Percentiles rank a stretch among this genome's conserved stretches.
phyloP scores from a whole-genome alignment of 371 early-diverging fungal species.

The Circinella minor region DNA sequence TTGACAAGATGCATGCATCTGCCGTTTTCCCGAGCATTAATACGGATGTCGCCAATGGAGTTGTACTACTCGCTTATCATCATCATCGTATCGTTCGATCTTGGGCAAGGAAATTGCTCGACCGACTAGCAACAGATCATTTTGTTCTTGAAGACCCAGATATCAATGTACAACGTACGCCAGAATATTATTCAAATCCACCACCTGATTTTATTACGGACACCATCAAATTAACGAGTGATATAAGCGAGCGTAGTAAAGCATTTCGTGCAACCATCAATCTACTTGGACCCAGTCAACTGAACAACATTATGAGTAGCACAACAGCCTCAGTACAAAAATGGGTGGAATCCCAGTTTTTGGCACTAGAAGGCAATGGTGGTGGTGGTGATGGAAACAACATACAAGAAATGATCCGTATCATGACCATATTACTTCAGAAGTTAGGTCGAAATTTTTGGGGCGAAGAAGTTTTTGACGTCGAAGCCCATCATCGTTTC shows the following conservation, averaged over 20 bases:
- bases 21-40: constrained; percentile 34
- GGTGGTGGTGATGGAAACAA: background rate
- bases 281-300: constrained; percentile 16
- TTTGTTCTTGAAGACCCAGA: background rate
- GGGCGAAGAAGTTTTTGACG: constrained; percentile 19
- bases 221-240: constrained; percentile 12
- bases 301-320: background rate
- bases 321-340: constrained; percentile 22
- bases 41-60: constrained; percentile 16
- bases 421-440: constrained; percentile 21
- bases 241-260: constrained; percentile 42
- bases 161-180: background rate
- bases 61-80: constrained; percentile 34
- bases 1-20: constrained; percentile 34
- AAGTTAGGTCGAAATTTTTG: constrained; percentile 36
- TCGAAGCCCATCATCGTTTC: constrained; percentile 22
- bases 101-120: constrained; percentile 50
- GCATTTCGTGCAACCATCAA: constrained; percentile 25
- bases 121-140: constrained; percentile 26
- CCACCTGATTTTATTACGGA: constrained; percentile 6
- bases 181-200: background rate
- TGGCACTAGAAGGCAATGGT: background rate
- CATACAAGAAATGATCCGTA: constrained; percentile 31
- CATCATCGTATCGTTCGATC: constrained; percentile 39
- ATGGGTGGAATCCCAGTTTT: constrained; percentile 22